Percentiles rank a stretch among this genome's conserved stretches.
Conservation (phyloP, 2,329 filamentous ascomycete genomes). For the Didymellaceae sp. region DNA sequence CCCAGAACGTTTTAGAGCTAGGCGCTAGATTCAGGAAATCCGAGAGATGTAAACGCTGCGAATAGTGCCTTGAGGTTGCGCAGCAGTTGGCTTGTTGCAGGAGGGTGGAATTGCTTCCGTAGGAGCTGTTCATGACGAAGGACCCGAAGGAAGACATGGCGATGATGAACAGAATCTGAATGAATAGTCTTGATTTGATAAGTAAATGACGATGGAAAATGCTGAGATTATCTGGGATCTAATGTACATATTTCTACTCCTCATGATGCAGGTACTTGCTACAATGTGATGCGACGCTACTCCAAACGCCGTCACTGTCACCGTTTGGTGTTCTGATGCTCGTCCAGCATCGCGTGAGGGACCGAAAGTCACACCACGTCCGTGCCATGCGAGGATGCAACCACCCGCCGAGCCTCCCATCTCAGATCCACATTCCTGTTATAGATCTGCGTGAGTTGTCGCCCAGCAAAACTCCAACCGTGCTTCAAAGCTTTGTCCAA, state of each 20-base stretch:
- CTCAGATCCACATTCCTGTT: background rate
- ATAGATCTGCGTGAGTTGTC: background rate
- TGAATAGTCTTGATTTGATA: background rate
- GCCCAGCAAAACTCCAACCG: background rate
- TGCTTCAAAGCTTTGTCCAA: background rate
- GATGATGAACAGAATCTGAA: background rate
- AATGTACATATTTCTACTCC: constrained; percentile 17
- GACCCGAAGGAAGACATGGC: constrained; percentile 18
- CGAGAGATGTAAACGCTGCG: constrained; percentile 18
- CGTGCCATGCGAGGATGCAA: constrained; percentile 12
- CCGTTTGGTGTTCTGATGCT: constrained; percentile 14
- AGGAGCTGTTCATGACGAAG: constrained; percentile 17
- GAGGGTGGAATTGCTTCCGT: constrained; percentile 23
- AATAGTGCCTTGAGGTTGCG: constrained; percentile 17
- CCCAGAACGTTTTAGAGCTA: constrained; percentile 12
- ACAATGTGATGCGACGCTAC: constrained; percentile 18
- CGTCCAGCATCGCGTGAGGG: constrained; percentile 14
- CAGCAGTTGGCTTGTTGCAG: constrained; percentile 16
- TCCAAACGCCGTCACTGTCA: constrained; percentile 12
- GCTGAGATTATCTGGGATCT: constrained; percentile 9
- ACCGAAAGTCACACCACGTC: constrained; percentile 21
- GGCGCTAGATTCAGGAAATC: constrained; percentile 13
- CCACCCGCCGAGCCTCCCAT: background rate
- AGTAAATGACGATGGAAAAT: background rate
- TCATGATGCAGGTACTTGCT: background rate